Evolutionary conservation across 1,139 yeast genomes (phyloP).

Genomic region (Zygotorulaspora mrakii): DNA sequence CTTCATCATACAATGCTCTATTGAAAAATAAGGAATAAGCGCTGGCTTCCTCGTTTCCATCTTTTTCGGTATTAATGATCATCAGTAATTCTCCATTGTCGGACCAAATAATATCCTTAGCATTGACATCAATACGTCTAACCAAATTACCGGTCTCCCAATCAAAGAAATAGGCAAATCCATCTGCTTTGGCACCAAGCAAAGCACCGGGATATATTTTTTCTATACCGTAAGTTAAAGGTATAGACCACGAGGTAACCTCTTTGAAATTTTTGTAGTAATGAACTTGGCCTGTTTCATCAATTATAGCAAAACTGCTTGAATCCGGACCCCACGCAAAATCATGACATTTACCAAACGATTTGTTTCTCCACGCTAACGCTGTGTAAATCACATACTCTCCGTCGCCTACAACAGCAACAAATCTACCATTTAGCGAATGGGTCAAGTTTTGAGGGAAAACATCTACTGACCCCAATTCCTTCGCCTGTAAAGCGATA

Average conservation of each 20-base stretch:
- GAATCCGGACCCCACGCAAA: conserved; percentile 96
- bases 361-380: conserved; percentile 95
- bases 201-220: conserved; percentile 83
- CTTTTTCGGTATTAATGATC: conserved; percentile 52
- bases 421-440: conserved; percentile 97
- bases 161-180: conserved; percentile 82
- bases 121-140: conserved; percentile 79
- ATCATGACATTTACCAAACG: conserved; percentile 85
- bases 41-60: conserved; percentile 44
- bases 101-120: conserved; percentile 83
- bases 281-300: conserved; percentile 59
- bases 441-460: conserved; percentile 84
- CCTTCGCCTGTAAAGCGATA: conserved; percentile 73
- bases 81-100: conserved; percentile 88
- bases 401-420: conserved; percentile 96
- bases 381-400: conserved; percentile 96
- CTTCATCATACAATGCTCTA: conserved; percentile 61
- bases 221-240: conserved; percentile 70
- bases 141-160: conserved; percentile 88
- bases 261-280: conserved; percentile 84
- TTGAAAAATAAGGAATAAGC: conserved; percentile 80
- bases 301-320: conserved; percentile 79
- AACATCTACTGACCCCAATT: conserved; percentile 86
- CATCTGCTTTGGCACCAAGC: conserved; percentile 73
- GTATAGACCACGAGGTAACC: conserved; percentile 56